Conservation (phyloP, 73 alveolate species). For the Tetrahymena elliotti region DNA sequence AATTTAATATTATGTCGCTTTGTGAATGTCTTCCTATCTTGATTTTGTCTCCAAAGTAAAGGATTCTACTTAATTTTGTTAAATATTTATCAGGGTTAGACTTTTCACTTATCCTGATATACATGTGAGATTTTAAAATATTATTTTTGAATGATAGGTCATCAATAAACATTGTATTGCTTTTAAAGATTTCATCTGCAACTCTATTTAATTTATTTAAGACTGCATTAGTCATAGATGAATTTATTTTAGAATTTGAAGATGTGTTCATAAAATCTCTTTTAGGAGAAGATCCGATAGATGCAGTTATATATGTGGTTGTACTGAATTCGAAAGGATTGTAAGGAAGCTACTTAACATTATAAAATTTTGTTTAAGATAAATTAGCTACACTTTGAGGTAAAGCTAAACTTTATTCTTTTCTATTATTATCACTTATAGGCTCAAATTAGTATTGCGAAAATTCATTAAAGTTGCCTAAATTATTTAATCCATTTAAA, state of each 20-base stretch:
- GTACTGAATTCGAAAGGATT: neutral
- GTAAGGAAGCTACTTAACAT: neutral
- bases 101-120: neutral
- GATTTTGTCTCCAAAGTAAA: neutral
- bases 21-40: neutral
- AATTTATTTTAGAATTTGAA: neutral
- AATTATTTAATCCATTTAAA: neutral
- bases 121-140: neutral
- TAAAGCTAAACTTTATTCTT: neutral
- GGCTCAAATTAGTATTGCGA: neutral
- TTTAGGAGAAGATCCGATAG: neutral
- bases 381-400: neutral
- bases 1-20: neutral
- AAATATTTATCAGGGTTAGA: neutral
- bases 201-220: neutral
- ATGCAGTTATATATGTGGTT: neutral
- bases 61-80: neutral
- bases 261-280: neutral
- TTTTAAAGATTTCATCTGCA: neutral
- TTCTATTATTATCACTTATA: neutral
- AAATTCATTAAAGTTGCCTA: neutral
- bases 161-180: neutral
- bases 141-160: neutral
- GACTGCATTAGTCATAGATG: neutral
- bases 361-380: neutral